Conservation (phyloP, 176 grass and related monocot species). For the Bolboschoenus planiculmis region DNA sequence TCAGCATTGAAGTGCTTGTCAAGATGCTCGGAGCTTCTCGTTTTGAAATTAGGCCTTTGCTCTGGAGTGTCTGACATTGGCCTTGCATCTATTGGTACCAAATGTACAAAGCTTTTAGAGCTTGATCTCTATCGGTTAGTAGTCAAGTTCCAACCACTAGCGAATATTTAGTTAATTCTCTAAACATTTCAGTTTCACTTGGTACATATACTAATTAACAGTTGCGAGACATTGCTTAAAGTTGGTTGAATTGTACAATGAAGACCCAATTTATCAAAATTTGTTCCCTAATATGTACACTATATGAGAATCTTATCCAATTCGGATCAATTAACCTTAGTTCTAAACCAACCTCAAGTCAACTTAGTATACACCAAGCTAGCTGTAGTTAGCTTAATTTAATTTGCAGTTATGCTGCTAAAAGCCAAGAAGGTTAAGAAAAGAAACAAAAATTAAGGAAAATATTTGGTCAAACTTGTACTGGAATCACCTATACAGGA, state of each 20-base stretch:
- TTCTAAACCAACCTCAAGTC: background rate
- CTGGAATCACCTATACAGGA: background rate
- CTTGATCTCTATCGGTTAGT: conserved; percentile 90
- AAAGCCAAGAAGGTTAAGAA: background rate
- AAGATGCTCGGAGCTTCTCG: conserved; percentile 57
- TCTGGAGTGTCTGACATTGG: conserved; percentile 59
- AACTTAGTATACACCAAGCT: background rate
- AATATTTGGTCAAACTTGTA: background rate
- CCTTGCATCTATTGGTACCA: conserved; percentile 66
- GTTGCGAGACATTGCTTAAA: background rate
- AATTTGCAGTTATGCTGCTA: background rate
- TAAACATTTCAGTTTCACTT: background rate
- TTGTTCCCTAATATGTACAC: background rate
- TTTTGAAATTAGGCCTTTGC: conserved; percentile 86
- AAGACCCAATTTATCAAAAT: background rate
- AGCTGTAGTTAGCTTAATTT: background rate
- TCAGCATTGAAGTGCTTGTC: conserved; percentile 76
- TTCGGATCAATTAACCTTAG: background rate
- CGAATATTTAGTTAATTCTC: background rate
- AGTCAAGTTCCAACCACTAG: background rate
- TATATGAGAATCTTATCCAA: background rate
- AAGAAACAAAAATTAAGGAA: background rate
- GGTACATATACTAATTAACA: background rate
- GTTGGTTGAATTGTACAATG: background rate
- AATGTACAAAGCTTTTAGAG: conserved; percentile 56